Percentiles rank a stretch among this genome's conserved stretches.
phyloP scores from a whole-genome alignment of 768 basidiomycete genomes.

The Gloeopeniophorella convolvens region DNA sequence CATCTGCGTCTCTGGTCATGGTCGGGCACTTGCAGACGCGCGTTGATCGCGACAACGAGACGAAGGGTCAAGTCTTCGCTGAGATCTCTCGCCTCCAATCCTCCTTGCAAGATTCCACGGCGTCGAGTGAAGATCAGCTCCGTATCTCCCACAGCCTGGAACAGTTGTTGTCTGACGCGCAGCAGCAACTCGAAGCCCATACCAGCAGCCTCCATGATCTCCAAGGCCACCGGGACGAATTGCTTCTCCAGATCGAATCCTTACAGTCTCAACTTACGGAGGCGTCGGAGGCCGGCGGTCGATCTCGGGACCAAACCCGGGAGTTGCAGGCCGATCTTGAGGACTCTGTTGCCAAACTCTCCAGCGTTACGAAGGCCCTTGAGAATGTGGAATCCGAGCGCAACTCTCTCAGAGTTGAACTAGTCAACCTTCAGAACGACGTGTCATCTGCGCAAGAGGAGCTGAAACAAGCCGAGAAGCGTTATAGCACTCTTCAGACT shows the following conservation, averaged over 20 bases:
- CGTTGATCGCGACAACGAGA: conserved; percentile 2
- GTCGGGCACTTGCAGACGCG: conserved; percentile 22
- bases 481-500: conserved; percentile 56
- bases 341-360: conserved; percentile 39
- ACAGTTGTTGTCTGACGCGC: conserved; percentile 3
- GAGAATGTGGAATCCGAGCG: conserved; percentile 60
- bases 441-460: conserved; percentile 47
- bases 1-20: conserved; percentile 16
- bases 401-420: conserved; percentile 56
- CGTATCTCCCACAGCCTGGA: not conserved
- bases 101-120: not conserved
- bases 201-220: not conserved
- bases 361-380: conserved; percentile 39
- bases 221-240: conserved; percentile 5
- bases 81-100: conserved; percentile 9
- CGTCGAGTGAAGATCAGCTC: not conserved
- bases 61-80: not conserved
- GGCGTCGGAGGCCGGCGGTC: conserved; percentile 4
- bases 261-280: conserved; percentile 12
- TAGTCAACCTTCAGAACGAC: conserved; percentile 57
- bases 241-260: conserved; percentile 8
- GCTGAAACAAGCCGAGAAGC: conserved; percentile 48
- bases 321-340: conserved; percentile 28
- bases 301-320: conserved; percentile 3
- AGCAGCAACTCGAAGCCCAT: not conserved